A percentile compares a stretch with the other conserved stretches of the same genome.
Evolutionary conservation across 2,329 filamentous ascomycete species (phyloP).

Genomic region (Calonectria crousiana): DNA sequence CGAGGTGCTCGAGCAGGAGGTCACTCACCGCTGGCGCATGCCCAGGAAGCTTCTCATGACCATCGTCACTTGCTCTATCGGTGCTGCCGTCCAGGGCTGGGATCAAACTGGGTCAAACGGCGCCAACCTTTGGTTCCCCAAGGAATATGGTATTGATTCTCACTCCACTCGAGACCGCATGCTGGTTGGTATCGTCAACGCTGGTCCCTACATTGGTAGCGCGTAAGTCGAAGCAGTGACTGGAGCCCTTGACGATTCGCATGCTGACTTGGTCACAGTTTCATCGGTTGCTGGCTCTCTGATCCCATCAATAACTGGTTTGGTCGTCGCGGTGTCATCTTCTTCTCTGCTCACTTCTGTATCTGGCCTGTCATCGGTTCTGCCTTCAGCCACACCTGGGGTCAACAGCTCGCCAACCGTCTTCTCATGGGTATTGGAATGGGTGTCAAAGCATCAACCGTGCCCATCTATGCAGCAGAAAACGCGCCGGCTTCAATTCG

Average conservation of each 20-base stretch:
- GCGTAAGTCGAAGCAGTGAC: slow-evolving; percentile 44
- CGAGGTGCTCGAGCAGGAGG: slow-evolving; percentile 69
- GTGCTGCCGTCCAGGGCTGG: slow-evolving; percentile 76
- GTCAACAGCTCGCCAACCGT: slow-evolving; percentile 74
- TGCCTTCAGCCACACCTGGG: slow-evolving; percentile 75
- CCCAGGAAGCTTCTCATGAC: slow-evolving; percentile 73
- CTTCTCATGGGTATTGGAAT: slow-evolving; percentile 78
- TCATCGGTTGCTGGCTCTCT: slow-evolving; percentile 72
- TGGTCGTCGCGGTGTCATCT: slow-evolving; percentile 70
- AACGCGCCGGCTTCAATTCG: slow-evolving; percentile 76
- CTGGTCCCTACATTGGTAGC: slow-evolving; percentile 62
- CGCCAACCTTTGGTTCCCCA: slow-evolving; percentile 71
- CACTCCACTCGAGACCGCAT: slow-evolving; percentile 49
- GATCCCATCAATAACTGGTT: slow-evolving; percentile 68
- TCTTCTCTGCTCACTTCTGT: slow-evolving; percentile 79
- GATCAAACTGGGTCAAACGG: slow-evolving; percentile 73
- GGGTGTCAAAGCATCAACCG: slow-evolving; percentile 73
- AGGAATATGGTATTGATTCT: slow-evolving; percentile 54
- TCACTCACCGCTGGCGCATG: slow-evolving; percentile 74
- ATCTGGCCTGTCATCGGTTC: slow-evolving; percentile 73
- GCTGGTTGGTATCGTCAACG: slow-evolving; percentile 76
- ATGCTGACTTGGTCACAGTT: slow-evolving; percentile 39
- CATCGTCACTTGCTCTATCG: slow-evolving; percentile 75
- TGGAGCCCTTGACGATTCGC: neutral
- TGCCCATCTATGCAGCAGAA: slow-evolving; percentile 82